Evolutionary conservation across 805 yeast genomes (phyloP).

Genomic region (Vanderwaltozyma yarrowii): DNA sequence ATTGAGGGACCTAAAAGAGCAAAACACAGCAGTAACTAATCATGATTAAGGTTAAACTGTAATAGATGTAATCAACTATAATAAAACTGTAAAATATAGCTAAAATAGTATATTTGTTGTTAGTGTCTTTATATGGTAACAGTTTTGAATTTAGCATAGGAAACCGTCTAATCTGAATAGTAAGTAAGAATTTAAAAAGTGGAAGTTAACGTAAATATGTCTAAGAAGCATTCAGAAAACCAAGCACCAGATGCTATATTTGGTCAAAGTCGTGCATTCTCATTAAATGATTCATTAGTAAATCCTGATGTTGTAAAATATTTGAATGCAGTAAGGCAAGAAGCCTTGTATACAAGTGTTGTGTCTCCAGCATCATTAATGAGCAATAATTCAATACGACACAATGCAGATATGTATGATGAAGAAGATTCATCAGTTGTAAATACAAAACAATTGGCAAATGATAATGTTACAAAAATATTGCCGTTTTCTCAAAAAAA

Average conservation of each 20-base stretch:
- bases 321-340: slow-evolving; percentile 18
- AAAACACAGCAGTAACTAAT: no score
- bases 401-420: slow-evolving; percentile 19
- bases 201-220: no score
- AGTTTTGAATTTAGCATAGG: no score
- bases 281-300: slow-evolving; percentile 15
- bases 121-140: no score
- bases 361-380: background rate
- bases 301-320: slow-evolving; percentile 20
- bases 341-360: slow-evolving; percentile 12
- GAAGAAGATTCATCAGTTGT: slow-evolving; percentile 5
- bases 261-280: slow-evolving; percentile 25
- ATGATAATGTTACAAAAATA: background rate
- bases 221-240: no score
- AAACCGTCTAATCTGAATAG: no score
- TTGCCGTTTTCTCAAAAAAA: slow-evolving; percentile 2
- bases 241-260: slow-evolving; percentile 15
- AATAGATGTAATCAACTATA: no score
- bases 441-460: background rate
- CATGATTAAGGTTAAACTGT: no score
- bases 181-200: no score
- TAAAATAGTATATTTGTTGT: no score
- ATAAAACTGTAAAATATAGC: no score
- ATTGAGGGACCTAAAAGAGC: no score
- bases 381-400: background rate